Conservation (phyloP, 495 filamentous ascomycete species). For the Margaritispora aquatica region DNA sequence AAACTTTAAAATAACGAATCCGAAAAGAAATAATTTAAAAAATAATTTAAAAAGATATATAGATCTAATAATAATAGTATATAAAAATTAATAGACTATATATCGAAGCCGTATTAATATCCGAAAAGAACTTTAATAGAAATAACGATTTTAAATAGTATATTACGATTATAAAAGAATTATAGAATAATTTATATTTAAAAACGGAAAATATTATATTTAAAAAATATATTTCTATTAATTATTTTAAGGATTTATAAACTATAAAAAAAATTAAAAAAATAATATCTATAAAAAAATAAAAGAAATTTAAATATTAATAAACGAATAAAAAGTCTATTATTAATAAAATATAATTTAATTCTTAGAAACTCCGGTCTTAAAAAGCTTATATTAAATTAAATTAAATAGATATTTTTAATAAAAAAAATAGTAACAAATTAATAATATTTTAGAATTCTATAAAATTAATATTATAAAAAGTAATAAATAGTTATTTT, state of each 20-base stretch:
- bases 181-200: not conserved
- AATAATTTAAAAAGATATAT: not conserved
- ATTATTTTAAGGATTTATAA: not conserved
- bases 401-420: not conserved
- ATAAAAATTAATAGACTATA: no score
- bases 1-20: no score
- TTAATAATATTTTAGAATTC: not conserved
- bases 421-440: not conserved
- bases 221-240: not conserved
- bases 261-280: not conserved
- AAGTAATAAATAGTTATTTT: not conserved
- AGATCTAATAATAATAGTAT: not conserved
- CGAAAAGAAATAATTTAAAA: not conserved
- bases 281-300: not conserved
- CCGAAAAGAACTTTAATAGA: no score
- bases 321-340: not conserved
- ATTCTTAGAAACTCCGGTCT: not conserved
- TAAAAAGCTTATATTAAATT: not conserved
- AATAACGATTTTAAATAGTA: not conserved
- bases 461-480: not conserved
- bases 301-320: not conserved
- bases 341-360: not conserved
- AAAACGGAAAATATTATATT: not conserved
- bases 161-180: not conserved
- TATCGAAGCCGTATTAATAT: no score